Conservation (phyloP, 805 yeast genomes). For the Lachancea mirantina region DNA sequence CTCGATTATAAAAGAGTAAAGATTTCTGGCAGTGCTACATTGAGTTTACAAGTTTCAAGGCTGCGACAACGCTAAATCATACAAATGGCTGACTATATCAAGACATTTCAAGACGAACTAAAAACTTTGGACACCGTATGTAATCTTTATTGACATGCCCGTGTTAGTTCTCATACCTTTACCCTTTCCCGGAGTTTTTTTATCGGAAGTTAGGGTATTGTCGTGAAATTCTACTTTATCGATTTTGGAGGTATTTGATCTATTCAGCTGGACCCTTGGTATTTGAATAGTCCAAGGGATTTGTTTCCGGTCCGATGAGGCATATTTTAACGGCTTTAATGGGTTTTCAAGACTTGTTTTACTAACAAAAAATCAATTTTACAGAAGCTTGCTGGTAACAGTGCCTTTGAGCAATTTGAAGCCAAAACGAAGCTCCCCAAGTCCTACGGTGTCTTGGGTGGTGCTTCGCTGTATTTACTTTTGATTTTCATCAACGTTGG, state of each 20-base stretch:
- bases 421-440: slow-evolving; percentile 55
- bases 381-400: slow-evolving; percentile 28
- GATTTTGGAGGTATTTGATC: too few relatives aligned
- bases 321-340: background rate
- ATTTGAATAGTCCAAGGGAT: too few relatives aligned
- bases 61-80: background rate
- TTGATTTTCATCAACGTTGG: slow-evolving; percentile 84
- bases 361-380: slow-evolving; percentile 4
- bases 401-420: slow-evolving; percentile 37
- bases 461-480: slow-evolving; percentile 58
- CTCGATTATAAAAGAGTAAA: too few relatives aligned
- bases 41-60: too few relatives aligned
- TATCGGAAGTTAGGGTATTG: too few relatives aligned
- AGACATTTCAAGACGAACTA: slow-evolving; percentile 42
- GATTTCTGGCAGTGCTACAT: too few relatives aligned
- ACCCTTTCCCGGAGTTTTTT: too few relatives aligned
- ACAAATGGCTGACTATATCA: slow-evolving; percentile 38
- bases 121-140: slow-evolving; percentile 43
- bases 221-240: too few relatives aligned
- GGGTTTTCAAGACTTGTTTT: background rate
- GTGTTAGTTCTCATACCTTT: background rate
- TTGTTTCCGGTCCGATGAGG: background rate
- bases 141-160: slow-evolving; percentile 8
- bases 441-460: slow-evolving; percentile 72
- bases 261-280: too few relatives aligned